phyloP scores from a whole-genome alignment of 805 yeast genomes.

The Candida adriatica region DNA sequence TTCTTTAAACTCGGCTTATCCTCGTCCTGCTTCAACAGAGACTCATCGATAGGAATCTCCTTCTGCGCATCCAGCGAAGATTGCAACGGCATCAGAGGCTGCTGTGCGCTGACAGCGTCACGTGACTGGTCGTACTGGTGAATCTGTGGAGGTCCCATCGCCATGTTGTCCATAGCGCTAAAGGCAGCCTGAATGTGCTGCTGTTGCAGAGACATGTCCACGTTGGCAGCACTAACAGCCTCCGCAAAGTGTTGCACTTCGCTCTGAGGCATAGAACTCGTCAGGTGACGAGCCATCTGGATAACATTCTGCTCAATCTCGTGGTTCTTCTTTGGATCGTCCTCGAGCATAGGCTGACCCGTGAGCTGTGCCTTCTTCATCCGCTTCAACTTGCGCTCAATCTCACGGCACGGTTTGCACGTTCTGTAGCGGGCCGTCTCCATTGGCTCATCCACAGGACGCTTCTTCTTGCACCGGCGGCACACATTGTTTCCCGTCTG shows the following conservation, averaged over 20 bases:
- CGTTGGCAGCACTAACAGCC: constrained; percentile 5
- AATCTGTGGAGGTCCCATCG: constrained; percentile 15
- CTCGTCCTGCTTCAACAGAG: constrained; percentile 12
- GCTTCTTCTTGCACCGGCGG: constrained; percentile 26
- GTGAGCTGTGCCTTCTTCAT: constrained; percentile 17
- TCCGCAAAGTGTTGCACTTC: constrained; percentile 8
- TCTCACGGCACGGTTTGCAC: constrained; percentile 25
- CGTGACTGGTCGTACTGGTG: constrained; percentile 17
- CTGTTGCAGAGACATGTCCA: constrained; percentile 4
- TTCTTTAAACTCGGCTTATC: constrained; percentile 15
- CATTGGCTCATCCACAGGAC: constrained; percentile 23
- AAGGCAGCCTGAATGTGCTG: constrained; percentile 8
- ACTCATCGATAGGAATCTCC: constrained; percentile 19
- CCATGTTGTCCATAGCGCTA: constrained; percentile 5
- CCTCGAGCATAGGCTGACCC: constrained; percentile 10
- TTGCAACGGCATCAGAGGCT: constrained; percentile 11
- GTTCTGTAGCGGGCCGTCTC: constrained; percentile 26
- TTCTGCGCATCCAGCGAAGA: constrained; percentile 8
- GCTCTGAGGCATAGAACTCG: constrained; percentile 8
- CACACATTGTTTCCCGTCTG: constrained; percentile 18
- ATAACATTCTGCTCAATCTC: constrained; percentile 16
- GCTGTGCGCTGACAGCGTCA: constrained; percentile 2
- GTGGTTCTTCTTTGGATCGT: constrained; percentile 10
- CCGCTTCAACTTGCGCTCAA: constrained; percentile 20
- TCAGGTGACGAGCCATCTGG: constrained; percentile 14